Conservation (phyloP, 805 yeast species). For the Wickerhamomyces bovis region DNA sequence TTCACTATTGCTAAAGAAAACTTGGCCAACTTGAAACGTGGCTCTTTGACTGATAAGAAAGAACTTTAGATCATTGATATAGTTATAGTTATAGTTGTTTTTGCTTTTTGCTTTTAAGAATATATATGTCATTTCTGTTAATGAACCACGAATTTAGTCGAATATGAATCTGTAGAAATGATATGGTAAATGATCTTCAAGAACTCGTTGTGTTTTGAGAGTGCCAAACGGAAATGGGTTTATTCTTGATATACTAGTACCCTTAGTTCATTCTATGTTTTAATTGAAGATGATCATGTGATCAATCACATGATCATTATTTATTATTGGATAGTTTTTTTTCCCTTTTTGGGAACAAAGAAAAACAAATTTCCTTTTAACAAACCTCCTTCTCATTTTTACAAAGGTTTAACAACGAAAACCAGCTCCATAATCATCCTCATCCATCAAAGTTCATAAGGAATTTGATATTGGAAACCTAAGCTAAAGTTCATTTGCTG, state of each 20-base stretch:
- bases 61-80: too few species aligned
- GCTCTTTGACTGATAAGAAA: not conserved
- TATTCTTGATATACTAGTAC: too few species aligned
- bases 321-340: too few species aligned
- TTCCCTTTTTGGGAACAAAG: not conserved
- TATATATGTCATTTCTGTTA: not conserved
- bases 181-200: too few species aligned
- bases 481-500: not conserved
- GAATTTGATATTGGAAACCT: not conserved
- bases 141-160: not conserved
- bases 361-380: not conserved
- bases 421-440: not conserved
- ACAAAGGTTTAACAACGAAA: not conserved
- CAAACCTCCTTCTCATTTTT: not conserved
- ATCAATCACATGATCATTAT: too few species aligned
- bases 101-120: too few species aligned
- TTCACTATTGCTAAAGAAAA: constrained; percentile 27
- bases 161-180: not conserved
- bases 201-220: too few species aligned
- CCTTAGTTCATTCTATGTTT: too few species aligned
- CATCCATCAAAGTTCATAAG: not conserved
- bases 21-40: constrained; percentile 15
- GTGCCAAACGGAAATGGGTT: too few species aligned
- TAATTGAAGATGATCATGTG: too few species aligned
- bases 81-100: too few species aligned